Evolutionary conservation across 495 filamentous ascomycete species (phyloP), one percentile per base, ranked within the genome.

Genomic region (Antarctomyces pellizariae): DNA sequence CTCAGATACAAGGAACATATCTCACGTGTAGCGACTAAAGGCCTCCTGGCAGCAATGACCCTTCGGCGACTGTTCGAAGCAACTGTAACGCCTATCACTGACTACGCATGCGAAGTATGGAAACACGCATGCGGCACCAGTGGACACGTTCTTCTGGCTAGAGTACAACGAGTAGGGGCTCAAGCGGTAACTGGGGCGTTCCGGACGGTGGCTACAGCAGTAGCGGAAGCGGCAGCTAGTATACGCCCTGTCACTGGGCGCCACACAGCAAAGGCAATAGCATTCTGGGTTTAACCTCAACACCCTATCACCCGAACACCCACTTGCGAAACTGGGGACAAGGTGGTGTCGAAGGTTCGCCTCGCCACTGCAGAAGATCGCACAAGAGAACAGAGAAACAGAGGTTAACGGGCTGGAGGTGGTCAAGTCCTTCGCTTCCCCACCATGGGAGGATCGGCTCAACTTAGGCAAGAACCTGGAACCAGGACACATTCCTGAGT

Each of bases 101-200:
- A 47, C 33, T 47, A 47, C 18, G 36, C 42, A 12, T 45, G 39
- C 13, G 45, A 43, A 32, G 33, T 43, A 32, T 47, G 29, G 41
- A 47, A 45, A 35, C 39, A 44, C 31, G 38, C 34, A 8, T 39
- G 17, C 28, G 41, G 36, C 23, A 26, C 42, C 24, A 38, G 39
- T 21, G 22, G 13, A 21, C 34, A 28, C 9, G 25, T 24, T 2
- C 28, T 31, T n/a, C 32, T 42, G 16, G 38, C 38, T 29, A 13
- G 33, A 28, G 34, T 46, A 2, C 41, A 48, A 37, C 38, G 34
- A 21, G 26, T 43, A 22, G 41, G 32, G 30, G 43, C 43, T 10
- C 34, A 44, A 34, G 43, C 36, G 13, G 45, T 48, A 32, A 29
- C 42, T 46, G 20, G 43, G 41, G 29, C 32, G 11, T 31, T 40